Evolutionary conservation across 345 rosid genomes (phyloP), one percentile per base, ranked within the genome.

Genomic region (Viola odorata): DNA sequence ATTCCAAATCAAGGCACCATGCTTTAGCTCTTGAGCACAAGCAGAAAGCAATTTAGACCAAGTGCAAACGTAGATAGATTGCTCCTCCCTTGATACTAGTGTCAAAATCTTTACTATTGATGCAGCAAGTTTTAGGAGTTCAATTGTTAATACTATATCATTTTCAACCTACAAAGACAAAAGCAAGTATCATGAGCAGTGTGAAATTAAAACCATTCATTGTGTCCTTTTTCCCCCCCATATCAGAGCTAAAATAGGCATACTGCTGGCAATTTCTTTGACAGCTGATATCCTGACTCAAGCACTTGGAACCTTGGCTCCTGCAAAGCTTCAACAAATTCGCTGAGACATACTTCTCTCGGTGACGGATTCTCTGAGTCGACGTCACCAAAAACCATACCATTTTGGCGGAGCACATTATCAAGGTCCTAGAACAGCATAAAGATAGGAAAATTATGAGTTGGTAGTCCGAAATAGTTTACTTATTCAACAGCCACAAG

Each of bases 1-100:
- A 68, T 75, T 81, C 99, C 99, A 94, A 57, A 91, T 80, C 12
- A 65, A 69, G 62, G 86, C 77, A 71, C 96, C 99, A 42, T 86
- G 92, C 63, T 67, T 77, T 75, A 94, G 77, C 82, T 88, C 99
- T 66, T 61, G 77, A 58, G 73, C 78, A 77, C 99, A 94, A 51
- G 74, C 52, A 7, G 83, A 78, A 64, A 85, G 65, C 64, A 94
- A 78, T 51, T 41, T 69, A 8, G 66, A 77, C 99, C 99, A 94
- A 0, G 83, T 65, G 44, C 86, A 85, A 56, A 78, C 73, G 69
- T 85, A 90, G 37, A 53, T 60, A 13, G 61, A 73, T 59, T 84
- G 88, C 57, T 84, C 86, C 73, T 78, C 81, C 50, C 54, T 56
- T 45, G 89, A 78, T 72, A 81, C 78, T 68, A 81, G 69, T 11